Percentiles rank a stretch among this genome's conserved stretches.
phyloP scores from a whole-genome alignment of 208 protist genomes.

The Trypanosoma grayi region DNA sequence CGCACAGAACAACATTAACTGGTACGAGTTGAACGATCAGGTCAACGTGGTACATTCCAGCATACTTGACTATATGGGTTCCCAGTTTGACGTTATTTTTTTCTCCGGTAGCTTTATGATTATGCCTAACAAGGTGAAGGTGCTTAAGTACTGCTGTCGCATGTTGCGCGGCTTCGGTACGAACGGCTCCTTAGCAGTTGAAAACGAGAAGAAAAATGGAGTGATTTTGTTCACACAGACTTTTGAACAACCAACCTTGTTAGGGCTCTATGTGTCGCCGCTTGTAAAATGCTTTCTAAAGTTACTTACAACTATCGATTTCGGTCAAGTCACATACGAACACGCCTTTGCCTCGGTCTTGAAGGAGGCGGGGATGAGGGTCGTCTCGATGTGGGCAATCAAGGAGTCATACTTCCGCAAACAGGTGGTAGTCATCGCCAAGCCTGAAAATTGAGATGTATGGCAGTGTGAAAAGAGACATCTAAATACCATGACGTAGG shows the following conservation, averaged over 20 bases:
- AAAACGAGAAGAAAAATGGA: conserved; percentile 23
- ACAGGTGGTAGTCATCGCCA: conserved; percentile 61
- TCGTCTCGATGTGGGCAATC: conserved; percentile 48
- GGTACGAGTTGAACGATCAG: conserved; percentile 35
- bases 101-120: conserved; percentile 87
- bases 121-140: conserved; percentile 48
- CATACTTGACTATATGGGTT: conserved; percentile 68
- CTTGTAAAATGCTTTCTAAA: conserved; percentile 56
- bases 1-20: conserved; percentile 45
- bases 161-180: conserved; percentile 59
- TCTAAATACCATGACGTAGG: neutral
- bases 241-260: conserved; percentile 62
- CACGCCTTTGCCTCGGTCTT: conserved; percentile 60
- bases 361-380: conserved; percentile 44
- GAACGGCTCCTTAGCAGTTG: conserved; percentile 21
- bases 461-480: neutral
- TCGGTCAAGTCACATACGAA: conserved; percentile 82
- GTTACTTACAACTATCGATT: conserved; percentile 73
- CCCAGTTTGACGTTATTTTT: conserved; percentile 67
- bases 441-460: conserved; percentile 25
- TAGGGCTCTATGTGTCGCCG: conserved; percentile 54
- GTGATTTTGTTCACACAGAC: conserved; percentile 82
- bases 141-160: conserved; percentile 53
- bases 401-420: conserved; percentile 44
- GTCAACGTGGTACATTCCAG: conserved; percentile 50